Evolutionary conservation across 257 asterid genomes (phyloP).

Genomic region (Forsythia suspensa): DNA sequence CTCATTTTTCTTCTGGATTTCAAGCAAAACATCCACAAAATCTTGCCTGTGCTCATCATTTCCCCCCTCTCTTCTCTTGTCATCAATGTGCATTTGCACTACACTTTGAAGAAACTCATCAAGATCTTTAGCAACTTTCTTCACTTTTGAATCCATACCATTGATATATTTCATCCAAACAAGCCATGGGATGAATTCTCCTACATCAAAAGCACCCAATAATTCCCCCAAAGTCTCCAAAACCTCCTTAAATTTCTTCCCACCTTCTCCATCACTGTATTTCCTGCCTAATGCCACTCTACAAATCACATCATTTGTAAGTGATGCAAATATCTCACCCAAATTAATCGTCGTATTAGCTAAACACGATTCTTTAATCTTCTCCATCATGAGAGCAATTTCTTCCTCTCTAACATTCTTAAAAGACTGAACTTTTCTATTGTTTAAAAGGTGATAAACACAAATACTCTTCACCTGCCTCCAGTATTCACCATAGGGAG

Average conservation of each 20-base stretch:
- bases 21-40: slow-evolving; percentile 59
- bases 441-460: slow-evolving; percentile 41
- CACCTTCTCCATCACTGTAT: slow-evolving; percentile 37
- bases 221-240: slow-evolving; percentile 45
- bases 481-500: slow-evolving; percentile 49
- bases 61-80: slow-evolving; percentile 1
- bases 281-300: slow-evolving; percentile 51
- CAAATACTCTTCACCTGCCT: slow-evolving; percentile 44
- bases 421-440: slow-evolving; percentile 41
- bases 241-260: slow-evolving; percentile 39
- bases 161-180: slow-evolving; percentile 36
- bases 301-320: slow-evolving; percentile 41
- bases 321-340: slow-evolving; percentile 36
- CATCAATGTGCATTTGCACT: slow-evolving; percentile 40
- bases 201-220: slow-evolving; percentile 41
- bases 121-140: slow-evolving; percentile 31
- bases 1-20: slow-evolving; percentile 33
- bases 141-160: slow-evolving; percentile 34
- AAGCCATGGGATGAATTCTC: slow-evolving; percentile 50
- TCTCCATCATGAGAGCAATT: slow-evolving; percentile 32
- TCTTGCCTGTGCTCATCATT: slow-evolving; percentile 21
- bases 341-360: slow-evolving; percentile 27
- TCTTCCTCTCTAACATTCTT: slow-evolving; percentile 42
- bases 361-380: slow-evolving; percentile 13
- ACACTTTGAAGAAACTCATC: slow-evolving; percentile 45